Conservation (phyloP, 306 rosid species). For the Dryas drummondii region DNA sequence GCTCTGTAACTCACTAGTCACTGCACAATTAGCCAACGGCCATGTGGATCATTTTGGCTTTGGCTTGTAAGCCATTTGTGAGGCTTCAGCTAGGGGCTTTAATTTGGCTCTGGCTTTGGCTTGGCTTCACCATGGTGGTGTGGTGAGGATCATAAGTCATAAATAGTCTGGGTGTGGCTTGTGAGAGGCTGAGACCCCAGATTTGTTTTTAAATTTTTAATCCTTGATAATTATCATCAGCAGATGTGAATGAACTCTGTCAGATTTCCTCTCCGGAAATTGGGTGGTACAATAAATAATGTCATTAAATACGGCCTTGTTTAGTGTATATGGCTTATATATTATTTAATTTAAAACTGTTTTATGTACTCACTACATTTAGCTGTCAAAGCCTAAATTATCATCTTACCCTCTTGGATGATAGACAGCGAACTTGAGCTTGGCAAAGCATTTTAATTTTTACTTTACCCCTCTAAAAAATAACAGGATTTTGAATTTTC, state of each 20-base stretch:
- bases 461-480: neutral
- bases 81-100: neutral
- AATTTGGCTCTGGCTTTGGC: neutral
- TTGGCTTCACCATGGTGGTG: neutral
- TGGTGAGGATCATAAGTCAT: constrained; percentile 22
- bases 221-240: constrained; percentile 31
- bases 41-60: constrained; percentile 13
- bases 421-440: neutral
- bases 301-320: constrained; percentile 34
- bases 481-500: no score
- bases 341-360: neutral
- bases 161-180: no score
- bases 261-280: constrained; percentile 34
- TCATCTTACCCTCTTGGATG: neutral
- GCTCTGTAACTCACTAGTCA: constrained; percentile 8
- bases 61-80: neutral
- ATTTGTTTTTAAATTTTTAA: constrained; percentile 28
- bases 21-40: neutral
- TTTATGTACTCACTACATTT: constrained; percentile 1
- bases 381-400: no score
- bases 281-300: constrained; percentile 38
- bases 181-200: neutral
- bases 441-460: neutral
- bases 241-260: constrained; percentile 37
- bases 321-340: constrained; percentile 5